Base-by-base conservation (phyloP, 169 alveolate genomes). In the Plasmodium gonderi region DNA sequence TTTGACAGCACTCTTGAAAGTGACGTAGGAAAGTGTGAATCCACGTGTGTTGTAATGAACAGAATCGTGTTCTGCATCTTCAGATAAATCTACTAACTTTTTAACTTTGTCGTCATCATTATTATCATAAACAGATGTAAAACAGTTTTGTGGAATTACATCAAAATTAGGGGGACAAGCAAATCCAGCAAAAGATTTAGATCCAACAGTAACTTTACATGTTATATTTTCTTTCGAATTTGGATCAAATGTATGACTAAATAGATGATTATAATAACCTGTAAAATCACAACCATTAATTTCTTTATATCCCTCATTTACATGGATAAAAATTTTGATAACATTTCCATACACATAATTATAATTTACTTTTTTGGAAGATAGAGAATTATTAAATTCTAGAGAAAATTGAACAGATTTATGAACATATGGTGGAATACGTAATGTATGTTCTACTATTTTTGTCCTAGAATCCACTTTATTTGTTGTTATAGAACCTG, bases 251-350 rank as follows among this genome's bases (percentile, higher is more conserved):
- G 77, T 60, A 12, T 76, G 26, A 3, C 79, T 49, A 42, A 87
- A 87, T 11, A 87, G 68, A 68, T 87, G 68, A 8, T 26, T 9
- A 38, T 87, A 87, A 40, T 76, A 26, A 1, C 93, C 93, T 40
- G 90, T 87, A 60, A 87, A 87, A 51, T 87, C 93, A 60, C 93
- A 87, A 9, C 93, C 93, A 54, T 44, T 51, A 31, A 87, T 40
- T 76, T 74, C 90, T 44, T 31, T 77, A 26, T 87, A 38, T 11
- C 93, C 93, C 68, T 74, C 60, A 42, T 45, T 44, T 3, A 87
- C 89, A 64, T 76, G 11, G 8, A 87, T 26, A 64, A 12, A 20
- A 0, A 87, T 51, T 33, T 76, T 54, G 2, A 54, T 83, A n/a
- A 76, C 3, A 38, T 44, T 65, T 0, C 93, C 93, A 31, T 75